Percentiles rank a stretch among this genome's conserved stretches.
phyloP scores from a whole-genome alignment of 1,139 yeast genomes.

The Wickerhamiella infanticola region DNA sequence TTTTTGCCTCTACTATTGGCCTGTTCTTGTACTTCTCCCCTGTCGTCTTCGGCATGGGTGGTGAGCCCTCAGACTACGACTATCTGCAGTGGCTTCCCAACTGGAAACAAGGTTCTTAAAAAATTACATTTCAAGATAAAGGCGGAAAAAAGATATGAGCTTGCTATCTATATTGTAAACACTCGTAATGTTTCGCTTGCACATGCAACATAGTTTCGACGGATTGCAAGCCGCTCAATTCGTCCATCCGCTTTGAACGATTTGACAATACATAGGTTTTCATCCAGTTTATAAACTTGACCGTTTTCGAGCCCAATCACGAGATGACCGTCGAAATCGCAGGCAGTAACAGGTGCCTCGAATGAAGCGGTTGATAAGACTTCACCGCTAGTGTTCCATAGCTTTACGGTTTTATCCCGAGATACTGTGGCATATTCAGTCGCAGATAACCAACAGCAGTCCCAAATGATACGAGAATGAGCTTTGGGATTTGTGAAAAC shows the following conservation, averaged over 20 bases:
- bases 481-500: conserved; percentile 40
- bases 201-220: conserved; percentile 3
- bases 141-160: not conserved
- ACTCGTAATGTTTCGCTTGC: conserved; percentile 4
- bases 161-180: not conserved
- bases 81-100: conserved; percentile 52
- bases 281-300: conserved; percentile 22
- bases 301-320: conserved; percentile 71
- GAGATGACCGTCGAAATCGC: conserved; percentile 32
- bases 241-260: conserved; percentile 10
- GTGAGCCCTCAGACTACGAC: conserved; percentile 49
- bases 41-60: conserved; percentile 81
- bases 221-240: conserved; percentile 9
- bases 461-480: conserved; percentile 90
- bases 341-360: conserved; percentile 52
- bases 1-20: conserved; percentile 45
- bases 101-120: conserved; percentile 12
- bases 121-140: not conserved
- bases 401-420: conserved; percentile 64
- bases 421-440: conserved; percentile 61
- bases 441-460: conserved; percentile 54
- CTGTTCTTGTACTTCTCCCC: conserved; percentile 62
- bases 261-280: conserved; percentile 1
- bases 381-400: conserved; percentile 39
- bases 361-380: conserved; percentile 15